Evolutionary conservation across 2,329 filamentous ascomycete species (phyloP), one percentile per base, ranked within the genome.

Genomic region (Lecanoromycetidae sp.): DNA sequence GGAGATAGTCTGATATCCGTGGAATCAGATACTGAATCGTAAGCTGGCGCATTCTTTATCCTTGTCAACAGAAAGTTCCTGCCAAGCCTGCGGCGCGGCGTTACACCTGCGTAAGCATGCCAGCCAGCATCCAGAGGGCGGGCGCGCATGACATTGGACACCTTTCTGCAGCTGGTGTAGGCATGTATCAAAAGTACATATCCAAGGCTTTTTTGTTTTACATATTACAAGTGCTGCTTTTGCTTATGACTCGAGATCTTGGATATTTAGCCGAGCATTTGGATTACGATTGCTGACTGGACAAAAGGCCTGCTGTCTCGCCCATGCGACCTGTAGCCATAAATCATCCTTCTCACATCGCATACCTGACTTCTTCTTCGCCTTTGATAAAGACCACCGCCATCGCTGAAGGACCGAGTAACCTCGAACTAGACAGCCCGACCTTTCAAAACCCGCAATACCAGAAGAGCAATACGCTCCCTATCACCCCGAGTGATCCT

Each of bases 331-430:
- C 74, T 52, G 68, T 70, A 45, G 63, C 72, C 47, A 65, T 74
- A 45, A 68, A 74, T 23, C 76, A 78, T 61, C 74, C 78, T 44
- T 82, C 82, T 27, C 79, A 83, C 57, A 71, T 76, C 57, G 79
- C 77, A 52, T 78, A 82, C 61, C 68, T 82, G 51, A 84, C 81
- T 40, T 77, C 78, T 27, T 82, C 80, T 25, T 84, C 81, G 19
- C 77, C 82, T 26, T 64, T 82, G 49, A 73, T 84, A 42, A 78
- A 80, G 57, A 72, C 75, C 40, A 69, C 69, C 40, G 69, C 70
- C 42, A 59, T 65, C 33, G 13, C 66, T 37, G 66, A 72, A 52
- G 60, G 67, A 6, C 63, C 65, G 25, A 63, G 15, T 25, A 39
- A 23, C 25, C 29, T 66, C 37, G 34, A 46, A 35, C 34, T 51